Percentiles rank a stretch among this genome's conserved stretches.
Conservation (phyloP, 2,329 filamentous ascomycete genomes). For the Sporothrix variecibatus region DNA sequence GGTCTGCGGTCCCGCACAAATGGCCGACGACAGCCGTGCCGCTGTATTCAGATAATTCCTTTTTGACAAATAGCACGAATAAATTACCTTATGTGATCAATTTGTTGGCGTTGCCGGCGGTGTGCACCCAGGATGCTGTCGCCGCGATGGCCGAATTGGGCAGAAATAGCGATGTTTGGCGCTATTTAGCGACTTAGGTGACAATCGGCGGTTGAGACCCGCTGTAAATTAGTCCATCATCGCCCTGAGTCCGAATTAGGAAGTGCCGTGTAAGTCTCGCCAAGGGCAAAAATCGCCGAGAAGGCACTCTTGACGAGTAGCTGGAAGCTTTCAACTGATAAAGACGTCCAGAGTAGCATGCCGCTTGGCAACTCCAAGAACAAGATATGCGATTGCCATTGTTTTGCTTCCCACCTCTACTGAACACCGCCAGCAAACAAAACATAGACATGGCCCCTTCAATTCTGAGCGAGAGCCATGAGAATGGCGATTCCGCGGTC, state of each 20-base stretch:
- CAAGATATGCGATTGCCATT: background rate
- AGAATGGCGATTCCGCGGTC: background rate
- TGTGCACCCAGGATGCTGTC: background rate
- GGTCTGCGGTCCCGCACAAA: background rate
- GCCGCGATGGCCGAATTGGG: background rate
- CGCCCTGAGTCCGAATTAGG: background rate
- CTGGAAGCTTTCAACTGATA: background rate
- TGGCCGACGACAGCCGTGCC: slow-evolving; percentile 1
- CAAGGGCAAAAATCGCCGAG: background rate
- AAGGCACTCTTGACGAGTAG: background rate
- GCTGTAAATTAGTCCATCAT: background rate
- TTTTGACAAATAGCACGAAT: background rate
- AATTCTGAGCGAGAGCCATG: background rate
- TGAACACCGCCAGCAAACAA: no score
- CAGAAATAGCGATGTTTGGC: background rate
- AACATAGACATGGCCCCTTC: background rate
- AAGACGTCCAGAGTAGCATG: background rate
- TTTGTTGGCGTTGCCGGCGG: background rate
- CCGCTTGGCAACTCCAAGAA: background rate
- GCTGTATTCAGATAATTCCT: background rate
- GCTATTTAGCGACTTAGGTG: background rate
- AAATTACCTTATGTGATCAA: background rate
- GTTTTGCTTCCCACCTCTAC: background rate
- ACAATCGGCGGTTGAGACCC: background rate
- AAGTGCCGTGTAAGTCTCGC: background rate